Evolutionary conservation across 2,329 filamentous ascomycete genomes (phyloP).

Genomic region (Chaetomiaceae sp.): DNA sequence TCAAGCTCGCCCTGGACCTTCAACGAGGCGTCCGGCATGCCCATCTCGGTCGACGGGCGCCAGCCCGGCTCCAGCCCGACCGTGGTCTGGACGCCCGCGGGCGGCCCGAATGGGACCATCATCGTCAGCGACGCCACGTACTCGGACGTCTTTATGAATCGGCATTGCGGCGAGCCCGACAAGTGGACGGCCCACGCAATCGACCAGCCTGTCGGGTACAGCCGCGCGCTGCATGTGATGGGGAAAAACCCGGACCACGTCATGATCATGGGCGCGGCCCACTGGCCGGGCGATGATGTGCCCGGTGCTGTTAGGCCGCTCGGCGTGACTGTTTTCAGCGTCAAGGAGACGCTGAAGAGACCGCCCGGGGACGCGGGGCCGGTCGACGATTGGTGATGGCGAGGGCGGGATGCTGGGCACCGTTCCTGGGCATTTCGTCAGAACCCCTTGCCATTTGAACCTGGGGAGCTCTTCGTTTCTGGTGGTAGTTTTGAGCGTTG

Average conservation of each 20-base stretch:
- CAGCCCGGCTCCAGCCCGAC: not conserved
- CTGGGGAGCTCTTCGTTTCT: no score
- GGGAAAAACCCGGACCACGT: not conserved
- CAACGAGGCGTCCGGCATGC: slow-evolving; percentile 28
- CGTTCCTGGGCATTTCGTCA: no score
- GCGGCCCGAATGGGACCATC: slow-evolving; percentile 4
- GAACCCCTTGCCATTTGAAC: no score
- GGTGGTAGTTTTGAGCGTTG: no score
- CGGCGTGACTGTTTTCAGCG: not conserved
- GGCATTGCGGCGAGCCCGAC: not conserved
- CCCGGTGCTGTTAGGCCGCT: not conserved
- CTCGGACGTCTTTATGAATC: slow-evolving; percentile 1
- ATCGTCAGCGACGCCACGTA: slow-evolving; percentile 2
- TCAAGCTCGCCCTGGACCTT: not conserved
- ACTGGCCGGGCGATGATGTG: no score
- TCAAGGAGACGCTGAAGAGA: no score
- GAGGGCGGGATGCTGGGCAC: no score
- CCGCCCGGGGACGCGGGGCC: no score
- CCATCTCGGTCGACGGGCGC: slow-evolving; percentile 20
- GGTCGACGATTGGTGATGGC: no score
- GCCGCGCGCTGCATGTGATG: not conserved
- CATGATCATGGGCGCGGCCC: not conserved
- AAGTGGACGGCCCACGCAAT: no score
- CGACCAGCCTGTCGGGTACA: no score
- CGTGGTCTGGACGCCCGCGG: slow-evolving; percentile 4